Conservation (phyloP, 2,329 filamentous ascomycete genomes). For the Tolypocladium amazonense region DNA sequence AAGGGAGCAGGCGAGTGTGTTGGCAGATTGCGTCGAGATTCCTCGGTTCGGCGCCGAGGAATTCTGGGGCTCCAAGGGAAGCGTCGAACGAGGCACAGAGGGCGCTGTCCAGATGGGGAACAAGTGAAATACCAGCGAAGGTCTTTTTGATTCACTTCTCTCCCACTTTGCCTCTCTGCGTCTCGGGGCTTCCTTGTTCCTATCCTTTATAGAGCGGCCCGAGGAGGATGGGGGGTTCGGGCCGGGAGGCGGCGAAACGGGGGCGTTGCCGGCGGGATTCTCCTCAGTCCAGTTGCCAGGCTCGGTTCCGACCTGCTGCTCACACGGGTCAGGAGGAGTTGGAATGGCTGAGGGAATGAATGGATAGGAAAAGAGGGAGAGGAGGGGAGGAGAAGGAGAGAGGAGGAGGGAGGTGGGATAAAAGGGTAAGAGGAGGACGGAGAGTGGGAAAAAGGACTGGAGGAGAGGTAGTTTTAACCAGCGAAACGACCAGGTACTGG, state of each 20-base stretch:
- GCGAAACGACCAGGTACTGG: conserved; percentile 1
- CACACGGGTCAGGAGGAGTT: conserved; percentile 33
- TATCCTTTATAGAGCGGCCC: conserved; percentile 16
- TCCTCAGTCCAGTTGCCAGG: conserved; percentile 21
- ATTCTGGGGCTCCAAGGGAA: conserved; percentile 19
- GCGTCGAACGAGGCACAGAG: conserved; percentile 8
- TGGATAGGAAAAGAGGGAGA: conserved; percentile 31
- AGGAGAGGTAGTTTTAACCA: conserved; percentile 34
- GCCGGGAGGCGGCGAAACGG: conserved; percentile 10
- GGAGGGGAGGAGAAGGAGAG: conserved; percentile 28
- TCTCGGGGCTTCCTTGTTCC: conserved; percentile 16
- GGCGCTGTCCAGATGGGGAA: conserved; percentile 9
- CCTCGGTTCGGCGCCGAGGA: conserved; percentile 32
- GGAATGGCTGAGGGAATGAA: conserved; percentile 43
- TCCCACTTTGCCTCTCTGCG: conserved; percentile 11
- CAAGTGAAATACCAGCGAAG: conserved; percentile 29
- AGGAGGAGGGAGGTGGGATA: conserved; percentile 17
- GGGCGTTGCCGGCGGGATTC: conserved; percentile 16
- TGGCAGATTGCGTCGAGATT: conserved; percentile 24
- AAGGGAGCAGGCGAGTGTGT: conserved; percentile 19
- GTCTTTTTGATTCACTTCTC: conserved; percentile 22
- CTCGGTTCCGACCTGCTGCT: conserved; percentile 22
- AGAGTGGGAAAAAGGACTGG: conserved; percentile 45
- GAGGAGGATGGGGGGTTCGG: conserved; percentile 8
- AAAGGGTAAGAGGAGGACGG: conserved; percentile 44